These are phyloP conservation scores for Phialemonium atrogriseum DNA, from an alignment of 2,329 filamentous ascomycete species.

Conservation along the genomic window DNA sequence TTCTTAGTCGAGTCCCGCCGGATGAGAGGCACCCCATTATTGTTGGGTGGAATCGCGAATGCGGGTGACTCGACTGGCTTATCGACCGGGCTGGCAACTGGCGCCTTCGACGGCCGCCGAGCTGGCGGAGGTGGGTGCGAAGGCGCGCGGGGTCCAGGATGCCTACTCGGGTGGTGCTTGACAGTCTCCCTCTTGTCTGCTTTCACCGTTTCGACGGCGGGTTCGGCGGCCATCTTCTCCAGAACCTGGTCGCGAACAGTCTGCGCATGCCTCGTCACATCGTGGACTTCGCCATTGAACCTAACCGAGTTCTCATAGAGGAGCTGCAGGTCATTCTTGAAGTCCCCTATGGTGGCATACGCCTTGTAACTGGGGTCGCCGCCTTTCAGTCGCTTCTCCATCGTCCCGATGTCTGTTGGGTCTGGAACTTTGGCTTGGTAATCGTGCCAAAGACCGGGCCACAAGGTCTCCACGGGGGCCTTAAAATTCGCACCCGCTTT, in stretches of 20 bases:
- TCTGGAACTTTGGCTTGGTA: constrained; percentile 60
- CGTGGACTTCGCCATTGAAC: constrained; percentile 77
- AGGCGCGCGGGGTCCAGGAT: constrained; percentile 34
- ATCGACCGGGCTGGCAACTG: constrained; percentile 19
- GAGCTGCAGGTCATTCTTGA: constrained; percentile 66
- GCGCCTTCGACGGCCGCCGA: constrained; percentile 19
- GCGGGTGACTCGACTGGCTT: constrained; percentile 27
- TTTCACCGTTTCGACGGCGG: constrained; percentile 48
- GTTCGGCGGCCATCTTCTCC: constrained; percentile 33
- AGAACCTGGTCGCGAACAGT: constrained; percentile 49
- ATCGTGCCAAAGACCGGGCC: constrained; percentile 67
- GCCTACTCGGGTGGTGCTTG: constrained; percentile 36
- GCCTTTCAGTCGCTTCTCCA: constrained; percentile 69
- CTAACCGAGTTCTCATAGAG: constrained; percentile 70
- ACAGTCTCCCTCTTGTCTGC: constrained; percentile 50
- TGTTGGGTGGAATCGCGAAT: constrained; percentile 64
- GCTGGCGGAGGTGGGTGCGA: constrained; percentile 19
- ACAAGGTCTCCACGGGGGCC: constrained; percentile 69
- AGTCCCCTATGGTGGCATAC: constrained; percentile 63
- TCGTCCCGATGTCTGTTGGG: constrained; percentile 76
- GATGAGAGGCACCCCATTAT: constrained; percentile 66
- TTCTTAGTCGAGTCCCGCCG: constrained; percentile 74
- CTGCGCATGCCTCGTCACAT: constrained; percentile 53
- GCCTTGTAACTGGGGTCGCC: constrained; percentile 32
- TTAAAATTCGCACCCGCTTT: constrained; percentile 71